Base-by-base conservation (phyloP, 768 basidiomycete species). In the Postia placenta region DNA sequence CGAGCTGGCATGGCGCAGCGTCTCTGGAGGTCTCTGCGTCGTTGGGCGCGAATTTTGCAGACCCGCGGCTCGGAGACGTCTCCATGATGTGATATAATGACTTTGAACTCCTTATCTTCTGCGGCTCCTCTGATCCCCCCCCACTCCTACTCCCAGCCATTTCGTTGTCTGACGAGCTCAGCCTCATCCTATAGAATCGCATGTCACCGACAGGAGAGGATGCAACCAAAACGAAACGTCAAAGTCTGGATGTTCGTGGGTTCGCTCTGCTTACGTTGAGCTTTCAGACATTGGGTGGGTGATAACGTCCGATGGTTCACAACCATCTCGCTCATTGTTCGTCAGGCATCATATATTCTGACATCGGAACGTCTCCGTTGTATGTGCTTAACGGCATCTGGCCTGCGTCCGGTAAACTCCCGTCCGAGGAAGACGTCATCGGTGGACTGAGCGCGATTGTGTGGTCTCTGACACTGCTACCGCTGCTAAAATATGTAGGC, bases 301-400 rank as follows among this genome's bases (percentile, higher is more conserved):
- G 2, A 11, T 20, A 30, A 19, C 40, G n/a, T 30, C 25, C 22
- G 15, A 14, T 26, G 25, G 12, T 28, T 33, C 11, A 5, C 19
- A n/a, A 6, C 26, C 7, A 26, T 6, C 5, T 17, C 28, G 19
- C 19, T 30, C 42, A 3, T n/a, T 25, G 15, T 22, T 20, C 45
- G 24, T 5, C 52, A 61, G 72, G 73, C 0, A 68, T 70, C 39
- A 69, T 75, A 28, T 73, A 69, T 55, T 67, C 64, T 19, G 74
- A 75, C 49, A 71, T 71, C 43, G 74, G 82, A 5, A 83, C 82
- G 0, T 80, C 78, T 0, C 81, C 83, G 0, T 61, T 84, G 12
- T 85, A 85, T 61, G 76, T 80, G 2, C 60, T 85, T 24, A 83
- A 83, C 56, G 81, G 81, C 7, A 75, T 85, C 12, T 85, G 80